A percentile compares a stretch with the other conserved stretches of the same genome.
Conservation (phyloP, 2,329 filamentous ascomycete genomes). For the Penicillium oxalicum region DNA sequence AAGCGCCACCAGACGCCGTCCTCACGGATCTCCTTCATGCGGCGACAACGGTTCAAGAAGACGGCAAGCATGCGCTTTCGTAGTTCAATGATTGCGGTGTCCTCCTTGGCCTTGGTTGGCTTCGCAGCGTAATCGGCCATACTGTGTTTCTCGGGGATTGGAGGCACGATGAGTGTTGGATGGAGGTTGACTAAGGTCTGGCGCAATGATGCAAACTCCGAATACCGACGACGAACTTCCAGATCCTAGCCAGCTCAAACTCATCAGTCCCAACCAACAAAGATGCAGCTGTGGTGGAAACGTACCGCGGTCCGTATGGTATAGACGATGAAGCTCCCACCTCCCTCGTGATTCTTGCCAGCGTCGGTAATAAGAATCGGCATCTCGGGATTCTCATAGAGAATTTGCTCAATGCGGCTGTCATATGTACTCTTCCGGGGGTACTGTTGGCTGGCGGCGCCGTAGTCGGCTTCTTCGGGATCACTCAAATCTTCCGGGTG, state of each 20-base stretch:
- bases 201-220: slow-evolving; percentile 87
- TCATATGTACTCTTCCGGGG: slow-evolving; percentile 75
- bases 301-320: slow-evolving; percentile 87
- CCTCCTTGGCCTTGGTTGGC: slow-evolving; percentile 95
- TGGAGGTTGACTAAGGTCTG: slow-evolving; percentile 86
- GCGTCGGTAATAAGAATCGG: slow-evolving; percentile 90
- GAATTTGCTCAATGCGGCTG: slow-evolving; percentile 92
- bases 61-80: slow-evolving; percentile 95
- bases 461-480: slow-evolving; percentile 52
- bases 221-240: slow-evolving; percentile 90
- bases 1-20: slow-evolving; percentile 98
- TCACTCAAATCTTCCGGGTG: slow-evolving; percentile 52
- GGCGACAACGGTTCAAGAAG: slow-evolving; percentile 86
- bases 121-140: slow-evolving; percentile 99
- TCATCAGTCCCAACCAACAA: slow-evolving; percentile 5
- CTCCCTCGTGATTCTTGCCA: slow-evolving; percentile 88
- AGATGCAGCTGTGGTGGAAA: not conserved
- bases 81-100: slow-evolving; percentile 91
- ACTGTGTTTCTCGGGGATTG: slow-evolving; percentile 97
- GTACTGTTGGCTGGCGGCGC: slow-evolving; percentile 43
- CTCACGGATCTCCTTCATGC: slow-evolving; percentile 84
- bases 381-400: slow-evolving; percentile 88
- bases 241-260: slow-evolving; percentile 61
- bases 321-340: slow-evolving; percentile 92
- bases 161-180: slow-evolving; percentile 89